These are phyloP conservation scores for Penicillium sp. DNA, from an alignment of 2,329 filamentous ascomycete genomes.

Conservation along the genomic window DNA sequence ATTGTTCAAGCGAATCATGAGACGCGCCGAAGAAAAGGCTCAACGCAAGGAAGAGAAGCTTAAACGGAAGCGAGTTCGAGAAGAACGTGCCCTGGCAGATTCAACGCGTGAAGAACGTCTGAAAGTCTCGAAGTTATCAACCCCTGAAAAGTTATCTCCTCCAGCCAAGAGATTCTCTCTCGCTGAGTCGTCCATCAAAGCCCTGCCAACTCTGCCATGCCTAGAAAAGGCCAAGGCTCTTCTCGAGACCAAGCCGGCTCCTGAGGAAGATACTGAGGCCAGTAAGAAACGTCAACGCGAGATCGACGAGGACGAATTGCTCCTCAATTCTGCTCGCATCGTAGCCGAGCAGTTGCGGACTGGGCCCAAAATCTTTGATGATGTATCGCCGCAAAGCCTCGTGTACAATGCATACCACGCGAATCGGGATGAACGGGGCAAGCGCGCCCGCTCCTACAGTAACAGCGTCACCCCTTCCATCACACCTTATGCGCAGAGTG, in stretches of 20 bases:
- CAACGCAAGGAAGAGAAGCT: constrained; percentile 6
- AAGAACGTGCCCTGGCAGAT: constrained; percentile 26
- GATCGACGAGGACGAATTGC: constrained; percentile 48
- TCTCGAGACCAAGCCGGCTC: constrained; percentile 29
- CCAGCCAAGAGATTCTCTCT: constrained; percentile 30
- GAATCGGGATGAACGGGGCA: constrained; percentile 25
- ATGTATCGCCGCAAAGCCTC: constrained; percentile 19
- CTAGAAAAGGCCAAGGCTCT: constrained; percentile 30
- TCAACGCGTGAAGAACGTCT: constrained; percentile 18
- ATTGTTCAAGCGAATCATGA: constrained; percentile 14
- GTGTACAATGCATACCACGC: constrained; percentile 10
- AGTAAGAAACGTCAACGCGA: constrained; percentile 28
- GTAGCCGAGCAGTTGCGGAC: constrained; percentile 45
- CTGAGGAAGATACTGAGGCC: constrained; percentile 27
- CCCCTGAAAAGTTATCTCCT: constrained; percentile 20
- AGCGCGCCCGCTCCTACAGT: constrained; percentile 27
- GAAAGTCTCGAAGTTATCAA: constrained; percentile 33
- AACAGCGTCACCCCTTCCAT: constrained; percentile 33
- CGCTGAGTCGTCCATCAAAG: constrained; percentile 37
- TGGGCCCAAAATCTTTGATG: constrained; percentile 40
- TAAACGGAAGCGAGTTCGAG: constrained; percentile 34
- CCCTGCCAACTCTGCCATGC: constrained; percentile 41
- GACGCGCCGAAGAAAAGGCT: constrained; percentile 28
- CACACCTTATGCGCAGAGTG: constrained; percentile 31
- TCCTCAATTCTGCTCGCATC: constrained; percentile 47